Evolutionary conservation across 1,284 basidiomycete species (phyloP).

Genomic region (Pterulicium gracile): DNA sequence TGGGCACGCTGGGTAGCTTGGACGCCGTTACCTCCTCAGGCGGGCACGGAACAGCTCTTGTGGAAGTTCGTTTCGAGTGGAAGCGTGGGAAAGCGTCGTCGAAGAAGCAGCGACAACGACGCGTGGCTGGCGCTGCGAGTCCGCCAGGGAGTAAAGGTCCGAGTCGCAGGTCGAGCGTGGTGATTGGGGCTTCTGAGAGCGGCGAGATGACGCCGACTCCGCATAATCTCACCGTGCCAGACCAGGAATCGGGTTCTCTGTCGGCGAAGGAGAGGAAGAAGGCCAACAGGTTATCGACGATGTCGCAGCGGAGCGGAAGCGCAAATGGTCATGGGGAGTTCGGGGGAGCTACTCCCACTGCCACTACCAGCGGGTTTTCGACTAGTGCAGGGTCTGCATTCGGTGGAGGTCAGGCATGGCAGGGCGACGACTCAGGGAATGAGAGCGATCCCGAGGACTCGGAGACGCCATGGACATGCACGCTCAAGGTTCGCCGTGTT

Average conservation of each 20-base stretch:
- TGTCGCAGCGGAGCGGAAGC: conserved; percentile 18
- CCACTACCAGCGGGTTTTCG: too few relatives aligned
- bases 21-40: too few relatives aligned
- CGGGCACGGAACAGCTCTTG: conserved; percentile 16
- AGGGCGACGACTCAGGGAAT: conserved; percentile 43
- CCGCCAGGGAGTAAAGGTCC: background rate
- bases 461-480: conserved; percentile 91
- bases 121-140: background rate
- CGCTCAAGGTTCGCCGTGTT: conserved; percentile 41
- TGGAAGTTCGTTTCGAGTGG: conserved; percentile 74
- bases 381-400: too few relatives aligned
- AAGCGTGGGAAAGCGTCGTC: conserved; percentile 30
- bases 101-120: background rate
- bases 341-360: too few relatives aligned
- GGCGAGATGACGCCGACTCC: background rate
- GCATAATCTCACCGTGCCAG: too few relatives aligned
- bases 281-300: conserved; percentile 10
- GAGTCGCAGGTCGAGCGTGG: background rate
- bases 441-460: conserved; percentile 92
- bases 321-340: conserved; percentile 16
- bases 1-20: conserved; percentile 10
- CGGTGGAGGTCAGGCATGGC: conserved; percentile 13
- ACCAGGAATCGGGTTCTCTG: conserved; percentile 13
- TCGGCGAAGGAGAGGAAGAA: conserved; percentile 3
- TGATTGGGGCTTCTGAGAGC: background rate